Conservation (phyloP, 345 rosid species). For the Eucalyptus cloeziana region DNA sequence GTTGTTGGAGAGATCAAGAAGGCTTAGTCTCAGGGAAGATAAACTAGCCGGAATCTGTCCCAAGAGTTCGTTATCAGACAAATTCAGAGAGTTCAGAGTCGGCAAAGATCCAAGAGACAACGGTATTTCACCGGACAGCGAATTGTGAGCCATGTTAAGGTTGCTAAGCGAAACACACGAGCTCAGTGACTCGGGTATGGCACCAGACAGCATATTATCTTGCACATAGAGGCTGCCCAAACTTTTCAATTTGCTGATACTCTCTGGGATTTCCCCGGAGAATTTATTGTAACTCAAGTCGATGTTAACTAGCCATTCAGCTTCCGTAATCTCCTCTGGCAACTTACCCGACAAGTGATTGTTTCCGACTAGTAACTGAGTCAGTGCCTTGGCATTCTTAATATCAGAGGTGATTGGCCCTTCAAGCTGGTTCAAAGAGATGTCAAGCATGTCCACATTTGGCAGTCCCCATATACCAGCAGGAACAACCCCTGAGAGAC, state of each 20-base stretch:
- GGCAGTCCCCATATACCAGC: constrained; percentile 86
- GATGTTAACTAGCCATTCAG: constrained; percentile 22
- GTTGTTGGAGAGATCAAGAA: constrained; percentile 76
- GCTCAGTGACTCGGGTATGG: constrained; percentile 53
- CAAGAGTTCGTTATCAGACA: constrained; percentile 50
- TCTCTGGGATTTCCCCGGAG: constrained; percentile 46
- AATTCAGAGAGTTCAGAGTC: constrained; percentile 58
- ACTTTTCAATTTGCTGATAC: constrained; percentile 37
- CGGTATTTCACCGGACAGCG: constrained; percentile 58
- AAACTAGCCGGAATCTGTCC: constrained; percentile 62
- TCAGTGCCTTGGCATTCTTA: constrained; percentile 38
- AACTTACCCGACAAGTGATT: constrained; percentile 63
- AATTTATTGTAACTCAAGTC: constrained; percentile 50
- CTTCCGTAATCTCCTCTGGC: constrained; percentile 52
- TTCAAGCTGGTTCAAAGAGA: constrained; percentile 38
- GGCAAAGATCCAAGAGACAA: constrained; percentile 53
- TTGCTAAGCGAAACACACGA: constrained; percentile 49
- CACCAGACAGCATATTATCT: constrained; percentile 43
- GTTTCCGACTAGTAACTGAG: constrained; percentile 24
- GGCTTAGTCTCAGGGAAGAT: constrained; percentile 58
- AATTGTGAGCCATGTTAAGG: constrained; percentile 59
- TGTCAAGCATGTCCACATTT: constrained; percentile 40
- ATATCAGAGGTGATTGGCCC: constrained; percentile 55
- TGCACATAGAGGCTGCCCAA: constrained; percentile 53
- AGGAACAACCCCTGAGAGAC: constrained; percentile 59